phyloP scores from a whole-genome alignment of 139 green algal genomes.

The Tetraselmis chui region DNA sequence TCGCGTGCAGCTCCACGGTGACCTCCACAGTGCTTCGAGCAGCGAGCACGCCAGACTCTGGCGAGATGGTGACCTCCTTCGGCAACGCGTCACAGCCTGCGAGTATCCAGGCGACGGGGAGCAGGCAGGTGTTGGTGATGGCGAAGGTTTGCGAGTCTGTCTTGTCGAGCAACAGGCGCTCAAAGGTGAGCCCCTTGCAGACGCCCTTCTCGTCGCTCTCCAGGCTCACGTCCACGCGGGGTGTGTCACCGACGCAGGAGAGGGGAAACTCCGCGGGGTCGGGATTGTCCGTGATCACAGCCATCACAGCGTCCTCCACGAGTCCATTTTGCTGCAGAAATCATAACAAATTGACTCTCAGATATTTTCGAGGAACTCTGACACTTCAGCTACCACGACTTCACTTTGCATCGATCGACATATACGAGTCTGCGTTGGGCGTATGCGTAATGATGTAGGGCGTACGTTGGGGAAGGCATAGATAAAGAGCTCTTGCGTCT shows the following conservation, averaged over 20 bases:
- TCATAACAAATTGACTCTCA: too few relatives aligned
- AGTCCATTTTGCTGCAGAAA: constrained; percentile 21
- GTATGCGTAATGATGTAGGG: too few relatives aligned
- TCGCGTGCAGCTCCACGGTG: constrained; percentile 48
- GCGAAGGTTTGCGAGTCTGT: constrained; percentile 43
- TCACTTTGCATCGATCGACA: too few relatives aligned
- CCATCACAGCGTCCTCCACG: constrained; percentile 48
- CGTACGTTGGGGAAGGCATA: constrained; percentile 46
- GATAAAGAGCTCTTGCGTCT: constrained; percentile 54
- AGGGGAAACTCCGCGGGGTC: constrained; percentile 56
- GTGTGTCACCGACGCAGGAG: constrained; percentile 49
- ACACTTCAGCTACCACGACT: too few relatives aligned
- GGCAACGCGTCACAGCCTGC: constrained; percentile 39
- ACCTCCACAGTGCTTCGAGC: constrained; percentile 37
- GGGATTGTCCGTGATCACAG: constrained; percentile 60
- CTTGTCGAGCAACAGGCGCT: constrained; percentile 56
- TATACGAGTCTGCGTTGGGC: too few relatives aligned
- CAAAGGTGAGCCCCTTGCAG: constrained; percentile 33
- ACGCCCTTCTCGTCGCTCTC: constrained; percentile 6
- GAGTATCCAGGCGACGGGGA: constrained; percentile 68
- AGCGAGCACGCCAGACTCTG: constrained; percentile 37
- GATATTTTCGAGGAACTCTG: too few relatives aligned
- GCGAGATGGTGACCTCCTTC: constrained; percentile 42
- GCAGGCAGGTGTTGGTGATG: constrained; percentile 57
- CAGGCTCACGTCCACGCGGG: constrained; percentile 31